These are phyloP conservation scores for Botrytis elliptica DNA, from an alignment of 2,329 filamentous ascomycete species.

Conservation along the genomic window DNA sequence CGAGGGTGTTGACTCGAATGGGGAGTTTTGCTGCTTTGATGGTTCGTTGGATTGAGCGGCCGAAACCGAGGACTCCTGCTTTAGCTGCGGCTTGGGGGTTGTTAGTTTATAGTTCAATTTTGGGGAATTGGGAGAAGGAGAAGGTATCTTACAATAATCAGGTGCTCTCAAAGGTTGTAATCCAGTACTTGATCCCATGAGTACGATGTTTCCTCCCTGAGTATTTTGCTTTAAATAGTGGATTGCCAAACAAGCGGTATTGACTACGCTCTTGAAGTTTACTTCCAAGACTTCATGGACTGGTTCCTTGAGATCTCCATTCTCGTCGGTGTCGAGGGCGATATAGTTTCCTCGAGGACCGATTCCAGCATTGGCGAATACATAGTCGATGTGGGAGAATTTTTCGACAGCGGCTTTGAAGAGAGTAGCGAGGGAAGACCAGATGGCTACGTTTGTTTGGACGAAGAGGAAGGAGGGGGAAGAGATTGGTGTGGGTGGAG, in stretches of 20 bases:
- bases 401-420: constrained; percentile 50
- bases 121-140: background rate
- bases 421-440: constrained; percentile 50
- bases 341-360: constrained; percentile 48
- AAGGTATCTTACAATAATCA: constrained; percentile 45
- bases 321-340: constrained; percentile 47
- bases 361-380: constrained; percentile 53
- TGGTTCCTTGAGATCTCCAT: constrained; percentile 51
- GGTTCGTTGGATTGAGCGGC: constrained; percentile 47
- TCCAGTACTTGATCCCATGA: constrained; percentile 51
- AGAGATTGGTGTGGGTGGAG: constrained; percentile 39
- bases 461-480: constrained; percentile 43
- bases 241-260: constrained; percentile 49
- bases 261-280: constrained; percentile 50
- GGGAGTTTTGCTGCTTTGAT: constrained; percentile 33
- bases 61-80: constrained; percentile 54
- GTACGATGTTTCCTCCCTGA: constrained; percentile 52
- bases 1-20: constrained; percentile 56
- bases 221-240: constrained; percentile 51
- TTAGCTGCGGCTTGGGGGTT: constrained; percentile 46
- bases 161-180: constrained; percentile 50
- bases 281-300: constrained; percentile 47
- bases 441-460: constrained; percentile 41
- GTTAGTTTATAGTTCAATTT: constrained; percentile 31
- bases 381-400: constrained; percentile 30